Evolutionary conservation across 345 rosid genomes (phyloP), one percentile per base, ranked within the genome.

Genomic region (Mercurialis annua): DNA sequence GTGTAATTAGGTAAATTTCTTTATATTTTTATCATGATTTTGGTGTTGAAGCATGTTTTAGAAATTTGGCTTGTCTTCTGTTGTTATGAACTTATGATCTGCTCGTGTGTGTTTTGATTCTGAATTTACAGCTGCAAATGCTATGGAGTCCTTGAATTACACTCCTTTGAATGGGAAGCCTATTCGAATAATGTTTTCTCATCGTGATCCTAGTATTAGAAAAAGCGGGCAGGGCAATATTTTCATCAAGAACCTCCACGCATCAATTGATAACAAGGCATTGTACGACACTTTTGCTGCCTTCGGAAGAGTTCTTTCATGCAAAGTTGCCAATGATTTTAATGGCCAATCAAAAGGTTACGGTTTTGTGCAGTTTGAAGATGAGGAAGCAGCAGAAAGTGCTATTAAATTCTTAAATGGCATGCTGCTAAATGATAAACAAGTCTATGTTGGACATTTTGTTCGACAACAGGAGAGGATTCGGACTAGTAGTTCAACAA

Each of bases 351-450:
- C 95, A 0, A 84, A 71, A 73, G 92, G 90, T 0, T 83, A 80
- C n/a, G 95, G 95, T 0, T 86, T 81, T 69, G 90, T 86, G 0
- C 95, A 89, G 82, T 89, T 79, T 72, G 95, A 89, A 31, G 76
- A 68, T 15, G 88, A 83, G 53, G 92, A 85, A 51, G 70, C 81
- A 40, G 90, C 95, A 33, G 72, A 79, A 21, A 76, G 69, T 33
- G 83, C 95, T 49, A 89, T 86, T 0, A 72, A 74, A 5, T 73
- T 67, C 66, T 76, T 89, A 67, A 81, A 89, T 20, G 92, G 92
- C 4, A 86, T 86, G 92, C 20, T 85, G 72, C 60, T 89, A 58
- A 89, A 89, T 42, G 95, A 79, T 12, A 89, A 85, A 67, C 78
- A 81, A 64, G 87, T 89, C 26, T 86, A 70, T 64, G 90, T 86